phyloP scores from a whole-genome alignment of 2,329 filamentous ascomycete genomes.

The Aspergillus ruber region DNA sequence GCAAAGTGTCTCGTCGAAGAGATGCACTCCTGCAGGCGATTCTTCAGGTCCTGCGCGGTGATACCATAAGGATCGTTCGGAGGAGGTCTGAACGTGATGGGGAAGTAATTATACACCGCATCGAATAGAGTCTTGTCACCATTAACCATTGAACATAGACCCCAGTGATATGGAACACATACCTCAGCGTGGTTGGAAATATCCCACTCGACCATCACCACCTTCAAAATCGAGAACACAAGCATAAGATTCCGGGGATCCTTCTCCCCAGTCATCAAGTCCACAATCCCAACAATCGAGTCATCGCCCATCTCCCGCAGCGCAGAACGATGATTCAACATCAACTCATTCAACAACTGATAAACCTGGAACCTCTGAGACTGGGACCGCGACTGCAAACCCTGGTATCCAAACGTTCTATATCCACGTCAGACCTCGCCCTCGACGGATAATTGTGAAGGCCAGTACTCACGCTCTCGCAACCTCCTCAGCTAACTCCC shows the following conservation, averaged over 20 bases:
- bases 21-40: slow-evolving; percentile 58
- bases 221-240: slow-evolving; percentile 60
- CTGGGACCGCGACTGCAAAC: slow-evolving; percentile 56
- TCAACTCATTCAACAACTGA: slow-evolving; percentile 54
- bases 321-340: slow-evolving; percentile 56
- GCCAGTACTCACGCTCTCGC: slow-evolving; percentile 44
- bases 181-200: slow-evolving; percentile 55
- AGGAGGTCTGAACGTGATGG: slow-evolving; percentile 63
- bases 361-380: slow-evolving; percentile 60
- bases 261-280: slow-evolving; percentile 62
- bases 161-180: slow-evolving; percentile 5
- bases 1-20: slow-evolving; percentile 57
- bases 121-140: slow-evolving; percentile 52
- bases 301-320: slow-evolving; percentile 52
- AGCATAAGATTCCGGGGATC: slow-evolving; percentile 66
- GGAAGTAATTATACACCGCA: slow-evolving; percentile 65
- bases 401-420: slow-evolving; percentile 47
- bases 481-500: slow-evolving; percentile 48
- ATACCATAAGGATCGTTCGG: slow-evolving; percentile 65
- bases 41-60: slow-evolving; percentile 62
- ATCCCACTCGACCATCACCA: slow-evolving; percentile 63
- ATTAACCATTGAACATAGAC: slow-evolving; percentile 10
- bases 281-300: slow-evolving; percentile 56
- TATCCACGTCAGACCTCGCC: not conserved
- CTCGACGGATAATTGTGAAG: not conserved